phyloP scores from a whole-genome alignment of 176 grass and related monocot species.

The Oryza australiensis region DNA sequence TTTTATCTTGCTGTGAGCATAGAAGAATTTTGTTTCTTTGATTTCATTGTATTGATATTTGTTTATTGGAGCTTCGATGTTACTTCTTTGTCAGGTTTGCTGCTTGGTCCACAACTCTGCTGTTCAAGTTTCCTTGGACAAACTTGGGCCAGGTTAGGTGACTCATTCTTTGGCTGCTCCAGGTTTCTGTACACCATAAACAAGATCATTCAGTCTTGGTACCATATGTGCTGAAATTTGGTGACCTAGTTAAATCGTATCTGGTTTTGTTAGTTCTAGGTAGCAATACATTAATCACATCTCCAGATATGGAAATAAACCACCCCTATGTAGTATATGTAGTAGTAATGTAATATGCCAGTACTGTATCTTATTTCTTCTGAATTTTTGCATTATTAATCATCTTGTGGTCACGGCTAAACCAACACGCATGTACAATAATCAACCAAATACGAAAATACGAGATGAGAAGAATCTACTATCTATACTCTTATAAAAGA shows the following conservation, averaged over 20 bases:
- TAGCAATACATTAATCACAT: neutral
- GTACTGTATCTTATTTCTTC: neutral
- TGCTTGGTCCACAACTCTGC: neutral
- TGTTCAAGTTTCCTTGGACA: neutral
- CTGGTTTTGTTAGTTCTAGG: neutral
- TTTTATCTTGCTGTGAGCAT: neutral
- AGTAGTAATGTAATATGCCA: neutral
- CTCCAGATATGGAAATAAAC: neutral
- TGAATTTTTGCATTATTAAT: neutral
- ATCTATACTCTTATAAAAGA: no score
- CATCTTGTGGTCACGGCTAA: neutral
- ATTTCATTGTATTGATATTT: neutral
- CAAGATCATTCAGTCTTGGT: neutral
- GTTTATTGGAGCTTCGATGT: neutral
- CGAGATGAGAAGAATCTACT: neutral
- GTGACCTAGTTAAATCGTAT: neutral
- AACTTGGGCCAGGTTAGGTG: neutral
- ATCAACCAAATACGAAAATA: neutral
- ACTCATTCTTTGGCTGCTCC: neutral
- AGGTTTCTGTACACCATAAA: neutral
- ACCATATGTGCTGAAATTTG: neutral
- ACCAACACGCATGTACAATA: neutral
- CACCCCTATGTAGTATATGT: neutral
- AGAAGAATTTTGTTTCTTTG: neutral
- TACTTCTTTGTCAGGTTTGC: neutral